phyloP scores from a whole-genome alignment of 2,329 filamentous ascomycete genomes.

The Epichloe uncinata region DNA sequence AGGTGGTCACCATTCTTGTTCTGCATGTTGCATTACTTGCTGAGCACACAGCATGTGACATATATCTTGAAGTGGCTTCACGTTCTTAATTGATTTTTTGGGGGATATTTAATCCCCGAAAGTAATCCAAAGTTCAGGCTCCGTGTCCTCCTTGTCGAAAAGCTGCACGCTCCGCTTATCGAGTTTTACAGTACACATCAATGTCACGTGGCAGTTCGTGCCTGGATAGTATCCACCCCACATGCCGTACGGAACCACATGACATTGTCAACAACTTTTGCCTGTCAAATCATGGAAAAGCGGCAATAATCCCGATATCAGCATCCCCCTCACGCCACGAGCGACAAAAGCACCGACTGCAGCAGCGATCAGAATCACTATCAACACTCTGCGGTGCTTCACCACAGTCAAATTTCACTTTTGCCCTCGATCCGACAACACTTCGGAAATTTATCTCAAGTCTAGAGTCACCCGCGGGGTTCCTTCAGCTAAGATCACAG shows the following conservation, averaged over 20 bases:
- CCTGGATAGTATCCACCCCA: conserved; percentile 1
- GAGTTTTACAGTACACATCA: not conserved
- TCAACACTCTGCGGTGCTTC: not conserved
- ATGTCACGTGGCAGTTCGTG: conserved; percentile 3
- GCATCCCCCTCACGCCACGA: not conserved
- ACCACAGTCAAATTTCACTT: not conserved
- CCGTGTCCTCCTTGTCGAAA: too few species aligned
- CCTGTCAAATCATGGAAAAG: not conserved
- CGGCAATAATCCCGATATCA: not conserved
- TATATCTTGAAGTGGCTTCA: not conserved
- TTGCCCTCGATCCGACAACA: not conserved
- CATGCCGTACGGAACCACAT: conserved; percentile 1
- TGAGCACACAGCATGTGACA: not conserved
- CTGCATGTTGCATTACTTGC: not conserved
- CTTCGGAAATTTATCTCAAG: not conserved
- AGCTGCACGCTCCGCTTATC: not conserved
- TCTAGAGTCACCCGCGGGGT: conserved; percentile 3
- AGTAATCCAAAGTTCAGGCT: not conserved
- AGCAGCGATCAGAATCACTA: not conserved
- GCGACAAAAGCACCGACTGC: not conserved
- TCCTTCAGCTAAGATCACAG: not conserved
- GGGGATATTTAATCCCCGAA: not conserved
- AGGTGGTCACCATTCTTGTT: not conserved
- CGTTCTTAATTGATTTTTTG: not conserved
- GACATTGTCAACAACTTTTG: conserved; percentile 2